These are phyloP conservation scores for Suillus plorans DNA, from an alignment of 768 basidiomycete species.

Conservation along the genomic window DNA sequence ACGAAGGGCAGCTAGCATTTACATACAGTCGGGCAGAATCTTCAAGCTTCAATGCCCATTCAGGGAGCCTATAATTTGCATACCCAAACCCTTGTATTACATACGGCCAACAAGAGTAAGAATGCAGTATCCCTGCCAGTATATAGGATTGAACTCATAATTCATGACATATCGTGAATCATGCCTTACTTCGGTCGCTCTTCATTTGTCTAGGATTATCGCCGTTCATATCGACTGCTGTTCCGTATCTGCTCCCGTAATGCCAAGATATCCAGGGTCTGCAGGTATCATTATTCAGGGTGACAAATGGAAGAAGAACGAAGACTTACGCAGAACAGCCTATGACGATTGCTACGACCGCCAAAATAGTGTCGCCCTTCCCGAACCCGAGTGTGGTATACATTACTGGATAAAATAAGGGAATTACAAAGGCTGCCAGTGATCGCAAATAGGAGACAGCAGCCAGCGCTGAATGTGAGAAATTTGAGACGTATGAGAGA, in stretches of 20 bases:
- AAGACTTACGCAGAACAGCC: constrained; percentile 51
- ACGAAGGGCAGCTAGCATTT: constrained; percentile 4
- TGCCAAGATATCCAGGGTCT: constrained; percentile 46
- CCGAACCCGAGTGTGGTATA: constrained; percentile 67
- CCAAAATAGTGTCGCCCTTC: constrained; percentile 66
- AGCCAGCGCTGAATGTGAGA: constrained; percentile 50
- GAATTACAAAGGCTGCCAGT: constrained; percentile 72
- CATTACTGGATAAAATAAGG: constrained; percentile 73
- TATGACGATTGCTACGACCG: constrained; percentile 52
- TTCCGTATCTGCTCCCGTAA: constrained; percentile 48
- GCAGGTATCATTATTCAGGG: constrained; percentile 13
- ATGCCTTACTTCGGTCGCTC: neutral
- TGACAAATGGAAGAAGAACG: neutral
- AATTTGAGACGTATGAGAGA: neutral
- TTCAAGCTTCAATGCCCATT: too few relatives aligned
- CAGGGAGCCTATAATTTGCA: too few relatives aligned
- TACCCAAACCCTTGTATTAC: neutral
- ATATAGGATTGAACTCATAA: neutral
- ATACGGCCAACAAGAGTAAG: neutral
- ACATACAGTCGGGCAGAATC: too few relatives aligned
- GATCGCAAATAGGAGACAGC: constrained; percentile 64
- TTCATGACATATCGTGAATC: neutral
- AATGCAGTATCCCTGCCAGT: neutral
- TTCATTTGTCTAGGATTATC: neutral
- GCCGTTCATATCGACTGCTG: constrained; percentile 41